Base-by-base conservation (phyloP, 2,329 filamentous ascomycete species). In the Lachnellula subtilissima region DNA sequence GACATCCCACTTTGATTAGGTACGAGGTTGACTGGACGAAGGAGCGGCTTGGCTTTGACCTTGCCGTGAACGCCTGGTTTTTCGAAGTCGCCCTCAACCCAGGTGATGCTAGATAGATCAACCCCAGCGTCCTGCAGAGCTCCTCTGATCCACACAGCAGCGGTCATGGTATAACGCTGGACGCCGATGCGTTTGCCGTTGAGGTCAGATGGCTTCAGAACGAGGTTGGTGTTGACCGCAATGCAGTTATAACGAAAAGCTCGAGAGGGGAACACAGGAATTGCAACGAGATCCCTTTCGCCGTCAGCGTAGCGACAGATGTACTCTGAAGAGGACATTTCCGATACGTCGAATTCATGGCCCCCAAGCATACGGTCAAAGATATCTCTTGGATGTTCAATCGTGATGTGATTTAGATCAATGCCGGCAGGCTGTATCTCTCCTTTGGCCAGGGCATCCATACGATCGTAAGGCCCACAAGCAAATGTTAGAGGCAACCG, bases 111-210 rank as follows among this genome's bases (percentile, higher is more conserved):
- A 3, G 57, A 59, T 7, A 71, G 60, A 56, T 71, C 67, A 17
- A 73, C 70, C 15, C 70, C 71, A 36, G 39, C 49, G n/a, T 72
- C 58, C 55, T 72, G 54, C 11, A 74, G 60, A 12, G 72, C 32
- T 5, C 66, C 66, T 22, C 71, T 60, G 9, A 70, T 67, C 69
- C 69, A 73, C 7, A 73, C 71, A 1, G 70, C 71, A 9, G 71
- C 71, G 3, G 71, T 72, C 71, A 73, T 72, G 19, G 70, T 72
- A 59, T 73, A 73, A 17, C 69, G 57, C 58, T 69, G 71, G 0
- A 73, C 68, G 9, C 71, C 71, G 42, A 73, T 66, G 17, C 58
- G 64, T 56, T 71, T 71, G 17, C 70, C 70, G 25, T 68, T 67
- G 8, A 72, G 60, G 56, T 73, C 71, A 12, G 53, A 54, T 4